Percentiles rank a stretch among this genome's conserved stretches.
phyloP scores from a whole-genome alignment of 441 rosid genomes.

The Syzygium malaccense region DNA sequence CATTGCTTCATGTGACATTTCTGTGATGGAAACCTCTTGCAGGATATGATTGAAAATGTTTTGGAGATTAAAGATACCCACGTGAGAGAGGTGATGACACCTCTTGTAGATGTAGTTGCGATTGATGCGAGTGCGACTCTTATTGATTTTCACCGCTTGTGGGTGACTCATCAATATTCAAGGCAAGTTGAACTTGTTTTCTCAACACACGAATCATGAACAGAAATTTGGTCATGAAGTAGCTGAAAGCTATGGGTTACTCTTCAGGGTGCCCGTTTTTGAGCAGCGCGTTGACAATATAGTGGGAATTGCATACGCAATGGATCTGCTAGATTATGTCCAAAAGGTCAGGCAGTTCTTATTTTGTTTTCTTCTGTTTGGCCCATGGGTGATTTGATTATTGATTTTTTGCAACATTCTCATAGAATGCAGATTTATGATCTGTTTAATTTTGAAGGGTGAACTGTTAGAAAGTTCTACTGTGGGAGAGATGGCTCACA shows the following conservation, averaged over 20 bases:
- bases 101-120: conserved; percentile 98
- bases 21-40: conserved; percentile 17
- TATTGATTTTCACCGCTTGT: conserved; percentile 77
- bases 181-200: conserved; percentile 36
- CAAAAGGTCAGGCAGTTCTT: conserved; percentile 61
- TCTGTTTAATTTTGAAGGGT: conserved; percentile 84
- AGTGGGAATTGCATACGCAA: conserved; percentile 96
- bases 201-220: not conserved
- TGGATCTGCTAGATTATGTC: conserved; percentile 95
- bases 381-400: conserved; percentile 7
- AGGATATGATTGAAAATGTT: conserved; percentile 99
- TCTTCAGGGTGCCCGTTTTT: conserved; percentile 93
- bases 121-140: conserved; percentile 84
- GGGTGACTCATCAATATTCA: conserved; percentile 99
- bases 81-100: conserved; percentile 99
- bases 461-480: conserved; percentile 76
- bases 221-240: not conserved
- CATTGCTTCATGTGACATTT: not conserved
- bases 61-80: conserved; percentile 96
- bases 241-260: conserved; percentile 17
- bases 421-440: conserved; percentile 36
- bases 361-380: not conserved
- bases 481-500: conserved; percentile 96
- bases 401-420: conserved; percentile 24
- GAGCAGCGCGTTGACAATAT: conserved; percentile 99